These are phyloP conservation scores for Amanita molliuscula DNA, from an alignment of 768 basidiomycete genomes.

Conservation along the genomic window DNA sequence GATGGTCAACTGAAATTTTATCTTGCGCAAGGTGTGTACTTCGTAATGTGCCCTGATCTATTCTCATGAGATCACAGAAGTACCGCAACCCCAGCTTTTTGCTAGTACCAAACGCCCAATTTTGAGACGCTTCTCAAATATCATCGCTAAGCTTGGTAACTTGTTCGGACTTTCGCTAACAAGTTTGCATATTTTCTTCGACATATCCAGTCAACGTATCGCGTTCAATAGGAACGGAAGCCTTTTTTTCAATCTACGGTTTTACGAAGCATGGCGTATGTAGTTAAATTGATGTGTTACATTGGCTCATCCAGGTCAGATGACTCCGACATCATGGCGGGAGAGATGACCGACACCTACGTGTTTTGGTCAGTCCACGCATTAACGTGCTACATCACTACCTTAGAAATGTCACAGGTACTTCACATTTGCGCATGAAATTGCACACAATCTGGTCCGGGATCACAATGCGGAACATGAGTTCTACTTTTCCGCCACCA, in stretches of 20 bases:
- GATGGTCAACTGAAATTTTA: slow-evolving; percentile 57
- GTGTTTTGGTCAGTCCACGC: slow-evolving; percentile 58
- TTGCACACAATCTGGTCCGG: slow-evolving; percentile 83
- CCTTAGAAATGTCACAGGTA: slow-evolving; percentile 41
- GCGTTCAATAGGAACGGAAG: slow-evolving; percentile 90
- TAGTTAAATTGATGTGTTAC: slow-evolving; percentile 9
- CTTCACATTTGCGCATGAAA: slow-evolving; percentile 87
- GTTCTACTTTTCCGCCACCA: slow-evolving; percentile 89
- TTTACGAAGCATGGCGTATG: slow-evolving; percentile 82
- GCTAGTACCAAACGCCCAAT: slow-evolving; percentile 42
- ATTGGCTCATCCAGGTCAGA: slow-evolving; percentile 30
- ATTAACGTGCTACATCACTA: neutral
- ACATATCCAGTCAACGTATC: slow-evolving; percentile 68
- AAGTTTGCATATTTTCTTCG: slow-evolving; percentile 83
- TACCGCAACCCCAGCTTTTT: slow-evolving; percentile 38
- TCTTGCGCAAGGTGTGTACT: slow-evolving; percentile 43
- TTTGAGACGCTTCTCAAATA: slow-evolving; percentile 61
- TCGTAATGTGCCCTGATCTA: neutral
- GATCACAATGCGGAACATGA: slow-evolving; percentile 89
- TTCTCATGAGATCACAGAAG: slow-evolving; percentile 33
- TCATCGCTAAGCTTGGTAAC: slow-evolving; percentile 53
- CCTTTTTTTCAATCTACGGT: slow-evolving; percentile 82
- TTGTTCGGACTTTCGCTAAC: slow-evolving; percentile 67
- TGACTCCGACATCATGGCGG: slow-evolving; percentile 51
- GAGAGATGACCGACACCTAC: slow-evolving; percentile 49